Evolutionary conservation across 1,284 basidiomycete genomes (phyloP).

Genomic region (Melampsora americana): DNA sequence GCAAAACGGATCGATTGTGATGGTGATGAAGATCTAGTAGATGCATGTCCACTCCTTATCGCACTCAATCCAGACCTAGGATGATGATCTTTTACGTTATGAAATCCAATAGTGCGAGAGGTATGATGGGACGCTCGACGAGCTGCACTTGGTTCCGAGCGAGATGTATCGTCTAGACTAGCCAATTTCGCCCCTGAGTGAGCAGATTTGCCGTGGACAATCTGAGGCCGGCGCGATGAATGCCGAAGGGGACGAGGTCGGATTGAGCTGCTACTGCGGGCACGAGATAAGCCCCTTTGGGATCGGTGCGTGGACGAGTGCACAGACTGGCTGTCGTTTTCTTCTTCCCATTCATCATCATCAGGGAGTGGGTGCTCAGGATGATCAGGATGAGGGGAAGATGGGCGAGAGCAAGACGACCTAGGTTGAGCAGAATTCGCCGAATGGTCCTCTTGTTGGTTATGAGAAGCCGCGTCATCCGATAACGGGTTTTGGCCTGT

Average conservation of each 20-base stretch:
- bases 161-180: not conserved
- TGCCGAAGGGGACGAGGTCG: slow-evolving; percentile 5
- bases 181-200: not conserved
- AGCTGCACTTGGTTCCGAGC: not conserved
- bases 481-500: not conserved
- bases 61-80: not conserved
- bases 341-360: slow-evolving; percentile 38
- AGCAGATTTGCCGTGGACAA: not conserved
- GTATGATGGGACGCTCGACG: too few relatives aligned
- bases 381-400: not conserved
- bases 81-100: slow-evolving; percentile 1
- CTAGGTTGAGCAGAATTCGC: not conserved
- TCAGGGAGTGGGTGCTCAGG: not conserved
- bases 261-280: not conserved
- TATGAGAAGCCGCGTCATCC: not conserved
- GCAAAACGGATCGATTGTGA: slow-evolving; percentile 34
- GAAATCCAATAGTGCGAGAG: slow-evolving; percentile 14
- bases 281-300: not conserved
- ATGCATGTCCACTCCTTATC: not conserved
- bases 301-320: not conserved
- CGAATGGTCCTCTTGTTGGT: not conserved
- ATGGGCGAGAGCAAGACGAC: not conserved
- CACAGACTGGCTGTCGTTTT: not conserved
- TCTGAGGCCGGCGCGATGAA: slow-evolving; percentile 7
- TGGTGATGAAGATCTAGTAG: slow-evolving; percentile 16